A percentile compares a stretch with the other conserved stretches of the same genome.
phyloP scores from a whole-genome alignment of 2,329 filamentous ascomycete species.

The Aureobasidium melanogenum region DNA sequence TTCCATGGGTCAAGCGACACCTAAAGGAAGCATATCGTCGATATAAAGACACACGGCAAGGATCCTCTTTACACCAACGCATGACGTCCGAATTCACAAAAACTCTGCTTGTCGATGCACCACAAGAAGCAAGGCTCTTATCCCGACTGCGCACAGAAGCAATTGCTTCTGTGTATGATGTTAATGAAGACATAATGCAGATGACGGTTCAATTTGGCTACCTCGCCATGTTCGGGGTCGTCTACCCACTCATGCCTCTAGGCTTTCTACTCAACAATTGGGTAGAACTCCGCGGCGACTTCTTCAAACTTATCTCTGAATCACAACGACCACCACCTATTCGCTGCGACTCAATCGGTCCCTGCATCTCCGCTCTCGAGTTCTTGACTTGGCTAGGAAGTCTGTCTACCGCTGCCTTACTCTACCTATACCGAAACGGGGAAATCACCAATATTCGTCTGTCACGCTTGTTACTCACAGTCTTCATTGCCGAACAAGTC shows the following conservation, averaged over 20 bases:
- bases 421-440: neutral
- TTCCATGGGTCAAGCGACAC: neutral
- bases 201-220: neutral
- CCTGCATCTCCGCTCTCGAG: neutral
- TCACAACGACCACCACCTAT: neutral
- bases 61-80: neutral
- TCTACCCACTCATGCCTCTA: neutral
- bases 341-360: neutral
- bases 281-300: slow-evolving; percentile 1
- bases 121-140: neutral
- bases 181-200: neutral
- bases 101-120: neutral
- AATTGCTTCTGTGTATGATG: neutral
- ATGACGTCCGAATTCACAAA: slow-evolving; percentile 1
- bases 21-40: neutral
- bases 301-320: slow-evolving; percentile 1
- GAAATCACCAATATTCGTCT: neutral
- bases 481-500: neutral
- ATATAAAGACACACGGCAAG: neutral
- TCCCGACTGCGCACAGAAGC: neutral
- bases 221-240: neutral
- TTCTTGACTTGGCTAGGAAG: slow-evolving; percentile 1
- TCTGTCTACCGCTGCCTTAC: neutral
- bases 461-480: neutral
- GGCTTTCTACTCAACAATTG: slow-evolving; percentile 3